Evolutionary conservation across 139 green algal species (phyloP).

Genomic region (Chlamydomonas sp.): DNA sequence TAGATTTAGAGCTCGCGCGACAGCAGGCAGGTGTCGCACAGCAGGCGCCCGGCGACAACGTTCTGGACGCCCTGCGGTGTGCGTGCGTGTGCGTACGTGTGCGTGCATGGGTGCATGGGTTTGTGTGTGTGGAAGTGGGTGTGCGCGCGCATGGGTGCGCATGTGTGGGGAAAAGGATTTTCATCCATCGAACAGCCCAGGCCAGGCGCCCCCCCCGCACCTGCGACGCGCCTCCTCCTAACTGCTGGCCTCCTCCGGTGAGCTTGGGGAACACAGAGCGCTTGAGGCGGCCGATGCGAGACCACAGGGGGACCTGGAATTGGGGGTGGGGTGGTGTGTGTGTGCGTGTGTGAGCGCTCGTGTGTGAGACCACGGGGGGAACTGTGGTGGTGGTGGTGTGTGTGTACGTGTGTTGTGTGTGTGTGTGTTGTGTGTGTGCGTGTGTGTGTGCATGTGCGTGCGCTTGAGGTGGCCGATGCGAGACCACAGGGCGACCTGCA

Average conservation of each 20-base stretch:
- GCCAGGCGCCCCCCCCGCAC: conserved; percentile 75
- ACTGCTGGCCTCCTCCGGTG: conserved; percentile 65
- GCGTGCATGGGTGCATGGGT: no score
- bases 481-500: conserved; percentile 86
- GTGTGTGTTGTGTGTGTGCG: no score
- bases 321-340: not conserved
- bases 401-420: no score
- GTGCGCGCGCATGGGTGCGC: no score
- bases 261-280: conserved; percentile 77
- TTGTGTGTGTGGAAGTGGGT: no score
- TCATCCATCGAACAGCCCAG: no score
- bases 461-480: conserved; percentile 89
- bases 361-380: no score
- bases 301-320: conserved; percentile 87
- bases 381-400: no score
- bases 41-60: conserved; percentile 26
- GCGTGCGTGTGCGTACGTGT: no score
- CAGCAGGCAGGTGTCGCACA: conserved; percentile 95
- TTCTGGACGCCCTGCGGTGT: conserved; percentile 66
- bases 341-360: no score
- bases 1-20: conserved; percentile 88
- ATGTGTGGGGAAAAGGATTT: no score
- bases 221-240: no score
- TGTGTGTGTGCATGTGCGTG: conserved; percentile 71
- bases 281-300: conserved; percentile 85